Conservation (phyloP, 805 yeast species). For the Wickerhamomyces subpelliculosus region DNA sequence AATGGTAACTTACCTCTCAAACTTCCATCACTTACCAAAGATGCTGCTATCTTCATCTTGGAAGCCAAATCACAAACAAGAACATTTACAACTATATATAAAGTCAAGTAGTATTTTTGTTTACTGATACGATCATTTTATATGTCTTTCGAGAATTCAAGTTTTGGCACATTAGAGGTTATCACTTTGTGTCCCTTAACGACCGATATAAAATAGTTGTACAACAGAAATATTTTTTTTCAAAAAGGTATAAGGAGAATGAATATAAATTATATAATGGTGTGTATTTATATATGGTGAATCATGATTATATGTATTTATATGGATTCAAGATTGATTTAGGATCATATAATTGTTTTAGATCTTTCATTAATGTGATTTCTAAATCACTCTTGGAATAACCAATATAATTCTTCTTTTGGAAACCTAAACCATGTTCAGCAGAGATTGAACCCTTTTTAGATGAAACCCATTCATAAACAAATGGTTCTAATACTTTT, state of each 20-base stretch:
- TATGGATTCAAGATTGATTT: slow-evolving; percentile 91
- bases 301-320: slow-evolving; percentile 65
- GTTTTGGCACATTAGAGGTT: neutral
- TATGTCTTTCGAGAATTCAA: neutral
- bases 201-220: neutral
- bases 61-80: too few species aligned
- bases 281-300: neutral
- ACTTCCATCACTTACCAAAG: neutral
- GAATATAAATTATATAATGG: neutral
- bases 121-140: too few species aligned
- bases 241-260: neutral
- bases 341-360: slow-evolving; percentile 85
- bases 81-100: too few species aligned
- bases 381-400: slow-evolving; percentile 75
- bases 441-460: slow-evolving; percentile 88
- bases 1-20: neutral
- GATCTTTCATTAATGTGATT: slow-evolving; percentile 64
- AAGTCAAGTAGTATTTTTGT: too few species aligned
- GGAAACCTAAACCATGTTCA: slow-evolving; percentile 97
- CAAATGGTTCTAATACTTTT: slow-evolving; percentile 81
- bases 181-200: neutral
- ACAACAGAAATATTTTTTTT: neutral
- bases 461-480: slow-evolving; percentile 76
- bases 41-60: neutral
- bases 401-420: slow-evolving; percentile 82